Base-by-base conservation (phyloP, 2,329 filamentous ascomycete species). In the Hirsutella minnesotensis region DNA sequence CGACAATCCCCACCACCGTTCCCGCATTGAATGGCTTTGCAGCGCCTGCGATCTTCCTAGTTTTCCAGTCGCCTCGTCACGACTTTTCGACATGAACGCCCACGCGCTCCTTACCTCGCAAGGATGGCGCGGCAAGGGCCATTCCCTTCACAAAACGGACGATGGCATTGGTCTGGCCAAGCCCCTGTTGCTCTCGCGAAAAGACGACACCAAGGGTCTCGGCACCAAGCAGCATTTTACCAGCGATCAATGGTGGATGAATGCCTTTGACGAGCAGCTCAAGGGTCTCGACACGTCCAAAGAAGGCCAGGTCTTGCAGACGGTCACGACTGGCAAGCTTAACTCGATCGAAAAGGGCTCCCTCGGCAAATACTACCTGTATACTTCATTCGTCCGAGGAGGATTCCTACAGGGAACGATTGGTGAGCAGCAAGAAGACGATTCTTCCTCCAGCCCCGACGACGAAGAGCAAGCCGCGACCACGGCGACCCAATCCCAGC, bases 211-310 rank as follows among this genome's bases (percentile, higher is more conserved):
- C 22, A 72, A 85, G 42, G 90, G 90, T 20, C 69, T 96, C 5
- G 90, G 90, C 43, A 80, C 85, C 58, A 87, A 86, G 60, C 69
- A 72, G 45, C 74, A 79, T 48, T 72, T 72, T 48, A 76, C 73
- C 19, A 76, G 72, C 52, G 90, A 95, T 58, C 88, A 95, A 60
- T 98, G 92, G 92, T 98, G 92, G 92, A 73, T 95, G 63, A 83
- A 86, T 45, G 92, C 92, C 10, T 95, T 95, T 52, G 90, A 96
- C 63, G 81, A 88, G 59, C 88, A 89, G 44, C 68, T 95, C 50
- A 84, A 92, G 61, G 84, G 82, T 4, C 72, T 95, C 42, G 83
- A 85, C 57, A 79, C 75, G 2, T 70, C 72, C 20, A 69, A 70
- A 50, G 63, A 75, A 50, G 71, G 77, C 42, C 65, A 68, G 51